These are phyloP conservation scores for Acanthamoeba healyi DNA, from an alignment of 208 protist species.

Conservation along the genomic window DNA sequence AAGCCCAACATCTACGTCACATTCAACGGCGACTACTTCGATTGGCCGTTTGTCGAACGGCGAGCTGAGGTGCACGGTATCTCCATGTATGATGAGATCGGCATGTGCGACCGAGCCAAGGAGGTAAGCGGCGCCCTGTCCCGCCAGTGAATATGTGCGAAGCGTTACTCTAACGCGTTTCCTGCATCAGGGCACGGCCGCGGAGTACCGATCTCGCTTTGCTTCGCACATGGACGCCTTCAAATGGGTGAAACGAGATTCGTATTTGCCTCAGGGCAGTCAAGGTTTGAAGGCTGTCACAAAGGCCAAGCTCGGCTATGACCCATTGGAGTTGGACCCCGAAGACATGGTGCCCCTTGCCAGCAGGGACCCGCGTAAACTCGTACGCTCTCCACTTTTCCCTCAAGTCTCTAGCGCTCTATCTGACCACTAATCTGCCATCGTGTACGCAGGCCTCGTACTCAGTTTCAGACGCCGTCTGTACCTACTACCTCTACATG, in stretches of 20 bases:
- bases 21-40: constrained; percentile 99
- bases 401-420: no score
- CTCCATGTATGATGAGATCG: constrained; percentile 85
- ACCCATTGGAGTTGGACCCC: constrained; percentile 99
- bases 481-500: constrained; percentile 99
- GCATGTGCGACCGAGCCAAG: constrained; percentile 90
- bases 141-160: no score
- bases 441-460: constrained; percentile 95
- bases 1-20: constrained; percentile 99
- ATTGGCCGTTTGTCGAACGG: constrained; percentile 99
- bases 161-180: background rate
- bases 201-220: constrained; percentile 95
- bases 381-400: background rate
- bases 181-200: constrained; percentile 75
- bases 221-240: constrained; percentile 99
- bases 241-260: constrained; percentile 99
- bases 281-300: constrained; percentile 97
- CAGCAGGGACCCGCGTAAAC: constrained; percentile 49
- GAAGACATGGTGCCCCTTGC: constrained; percentile 99
- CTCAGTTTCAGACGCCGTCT: constrained; percentile 99
- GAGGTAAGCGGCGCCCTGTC: constrained; percentile 73
- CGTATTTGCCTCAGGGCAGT: constrained; percentile 99
- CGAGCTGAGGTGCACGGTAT: constrained; percentile 90
- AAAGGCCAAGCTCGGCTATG: constrained; percentile 98
- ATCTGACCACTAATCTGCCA: no score